Base-by-base conservation (phyloP, 805 yeast species). In the Metschnikowia shivogae region DNA sequence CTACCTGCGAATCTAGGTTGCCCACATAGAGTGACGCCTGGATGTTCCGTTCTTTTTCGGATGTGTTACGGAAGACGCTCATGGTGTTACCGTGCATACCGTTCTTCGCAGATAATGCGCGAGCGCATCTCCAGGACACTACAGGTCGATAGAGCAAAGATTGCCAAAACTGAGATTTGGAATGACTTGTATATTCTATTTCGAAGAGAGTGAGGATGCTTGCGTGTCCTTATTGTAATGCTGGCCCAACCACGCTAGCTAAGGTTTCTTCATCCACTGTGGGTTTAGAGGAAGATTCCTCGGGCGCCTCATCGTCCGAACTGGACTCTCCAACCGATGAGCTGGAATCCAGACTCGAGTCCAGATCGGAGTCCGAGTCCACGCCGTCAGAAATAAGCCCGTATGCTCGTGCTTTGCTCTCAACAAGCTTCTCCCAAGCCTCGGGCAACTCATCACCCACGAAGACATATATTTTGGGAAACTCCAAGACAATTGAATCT, bases 21-120 rank as follows among this genome's bases (percentile, higher is more conserved):
- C 97, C 97, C 12, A 89, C 75, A 59, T 87, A 89, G 1, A 89
- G 61, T 1, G 95, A 77, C 2, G 81, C 78, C 34, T 79, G 81
- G 42, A 75, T 77, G 56, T 82, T 81, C 40, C 81, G 67, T 38
- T 81, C 82, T 6, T 67, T 49, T 29, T 75, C 80, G 9, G 51
- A 46, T 2, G 62, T 64, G 41, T 61, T 65, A 30, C 65, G 59
- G 40, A 71, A 67, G 24, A 68, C 61, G 45, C 52, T 59, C 70
- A 64, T 64, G 36, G 32, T 22, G 30, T 10, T 39, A 22, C 32
- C 10, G 42, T 31, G 30, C 12, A 19, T 38, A 20, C 24, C 14
- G 13, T 28, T 17, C 34, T 37, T 32, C 40, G 40, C 33, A 28
- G 34, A n/a, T 28, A 19, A 13, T 29, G 40, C 40, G 40, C 40